Conservation (phyloP, 2,329 filamentous ascomycete genomes). For the Trichoderma atrobrunneum region DNA sequence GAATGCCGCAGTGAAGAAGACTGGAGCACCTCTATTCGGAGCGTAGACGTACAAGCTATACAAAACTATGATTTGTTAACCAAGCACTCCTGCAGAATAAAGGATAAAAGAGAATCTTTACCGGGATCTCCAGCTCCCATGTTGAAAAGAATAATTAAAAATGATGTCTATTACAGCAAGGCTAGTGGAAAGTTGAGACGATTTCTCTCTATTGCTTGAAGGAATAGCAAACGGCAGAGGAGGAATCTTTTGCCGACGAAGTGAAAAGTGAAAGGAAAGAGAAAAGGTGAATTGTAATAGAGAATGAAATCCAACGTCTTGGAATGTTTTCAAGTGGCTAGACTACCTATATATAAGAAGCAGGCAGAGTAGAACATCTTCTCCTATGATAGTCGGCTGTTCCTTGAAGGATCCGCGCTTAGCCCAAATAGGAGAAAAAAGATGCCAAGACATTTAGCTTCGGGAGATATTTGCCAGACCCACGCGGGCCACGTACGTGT, state of each 20-base stretch:
- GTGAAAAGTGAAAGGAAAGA: background rate
- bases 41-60: background rate
- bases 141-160: background rate
- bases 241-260: background rate
- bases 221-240: background rate
- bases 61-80: background rate
- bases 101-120: background rate
- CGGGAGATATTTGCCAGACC: background rate
- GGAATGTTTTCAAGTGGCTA: background rate
- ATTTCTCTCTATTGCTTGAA: background rate
- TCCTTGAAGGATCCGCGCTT: background rate
- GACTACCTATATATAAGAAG: background rate
- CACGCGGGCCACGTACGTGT: background rate
- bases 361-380: background rate
- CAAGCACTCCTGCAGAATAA: fast-evolving
- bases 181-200: background rate
- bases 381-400: background rate
- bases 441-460: constrained; percentile 6
- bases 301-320: background rate
- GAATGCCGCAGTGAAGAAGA: background rate
- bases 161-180: background rate
- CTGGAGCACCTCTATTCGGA: background rate
- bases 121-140: background rate
- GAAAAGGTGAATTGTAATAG: too few relatives aligned
- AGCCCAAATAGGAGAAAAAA: constrained; percentile 2